Base-by-base conservation (phyloP, 441 rosid genomes). In the Pelargonium australe region DNA sequence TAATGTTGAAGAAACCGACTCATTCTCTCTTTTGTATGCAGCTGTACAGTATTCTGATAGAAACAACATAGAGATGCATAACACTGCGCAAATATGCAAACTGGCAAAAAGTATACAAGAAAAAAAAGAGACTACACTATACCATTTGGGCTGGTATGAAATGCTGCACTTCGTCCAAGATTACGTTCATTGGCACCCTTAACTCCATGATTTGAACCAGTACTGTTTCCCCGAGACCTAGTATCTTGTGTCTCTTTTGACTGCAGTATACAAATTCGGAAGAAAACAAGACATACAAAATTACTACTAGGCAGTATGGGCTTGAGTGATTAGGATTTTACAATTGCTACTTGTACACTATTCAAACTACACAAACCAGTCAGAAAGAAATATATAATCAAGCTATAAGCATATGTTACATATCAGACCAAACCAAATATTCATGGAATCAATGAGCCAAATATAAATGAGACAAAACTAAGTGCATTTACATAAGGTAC, bases 191-290 rank as follows among this genome's bases (percentile, higher is more conserved):
- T 62, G n/a, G 68, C 78, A 68, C 55, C 75, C 70, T 72, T 70
- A 68, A 43, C 80, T 51, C 74, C 75, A 8, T 51, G 53, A 78
- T 40, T 70, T 3, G 70, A 68, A 44, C 71, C 8, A 45, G 78
- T 64, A 43, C 43, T 57, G 67, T 68, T 76, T 45, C 67, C 53
- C 64, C 74, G 72, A 44, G 67, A 40, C 66, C 69, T 79, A n/a
- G 67, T 68, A 67, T 83, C 84, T 63, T 79, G 84, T 0, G 77
- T 73, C 71, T 82, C 85, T 69, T 80, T 85, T 80, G 77, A 68
- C 87, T 82, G 45, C 31, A 37, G 44, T 69, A 62, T 47, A n/a
- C 19, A 65, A 37, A 4, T 17, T 28, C 4, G 25, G 61, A 12
- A 12, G 17, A 9, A n/a, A 61, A 14, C 16, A 4, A 6, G 14